Evolutionary conservation across 1,139 yeast species (phyloP), one percentile per base, ranked within the genome.

Genomic region (Pichia sp.): DNA sequence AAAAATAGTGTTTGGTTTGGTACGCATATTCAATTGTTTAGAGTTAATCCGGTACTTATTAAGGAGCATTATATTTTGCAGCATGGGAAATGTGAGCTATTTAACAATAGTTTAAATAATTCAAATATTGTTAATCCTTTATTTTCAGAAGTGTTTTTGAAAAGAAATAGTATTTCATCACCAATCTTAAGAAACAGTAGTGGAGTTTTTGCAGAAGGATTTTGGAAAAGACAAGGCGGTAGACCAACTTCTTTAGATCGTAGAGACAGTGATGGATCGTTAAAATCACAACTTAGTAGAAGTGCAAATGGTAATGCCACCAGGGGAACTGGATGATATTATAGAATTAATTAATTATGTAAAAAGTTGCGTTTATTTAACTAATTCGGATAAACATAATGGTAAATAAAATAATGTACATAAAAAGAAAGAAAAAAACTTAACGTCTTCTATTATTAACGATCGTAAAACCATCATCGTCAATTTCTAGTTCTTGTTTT

Each of bases 381-480:
- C 34, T 29, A 38, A 45, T 14, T 31, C 14, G n/a, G 14, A 33
- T 25, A 33, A 44, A 22, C 9, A 18, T 29, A 44, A 19, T 29
- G 9, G 16, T 19, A 11, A 19, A 19, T n/a, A 16, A 9, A 34
- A 34, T 34, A 19, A 16, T 44, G 31, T 34, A 46, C 42, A 25
- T 19, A 30, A 9, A 39, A 41, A 41, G 22, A 16, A n/a, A 8
- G n/a, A 11, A 42, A 10, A 3, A 28, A 30, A 30, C n/a, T 30
- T 46, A 60, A 44, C 72, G 62, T 65, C 72, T 72, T 63, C 77
- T 83, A 63, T 77, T 82, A 62, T 84, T 89, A 11, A 91, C 97
- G 56, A 90, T 70, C 61, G 90, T 93, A 64, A 91, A 91, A 2
- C 98, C 98, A 66, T 91, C 97, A 34, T 91, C 98, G 66, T 91